Evolutionary conservation across 2,329 filamentous ascomycete species (phyloP), one percentile per base, ranked within the genome.

Genomic region (Colletotrichum sp.): DNA sequence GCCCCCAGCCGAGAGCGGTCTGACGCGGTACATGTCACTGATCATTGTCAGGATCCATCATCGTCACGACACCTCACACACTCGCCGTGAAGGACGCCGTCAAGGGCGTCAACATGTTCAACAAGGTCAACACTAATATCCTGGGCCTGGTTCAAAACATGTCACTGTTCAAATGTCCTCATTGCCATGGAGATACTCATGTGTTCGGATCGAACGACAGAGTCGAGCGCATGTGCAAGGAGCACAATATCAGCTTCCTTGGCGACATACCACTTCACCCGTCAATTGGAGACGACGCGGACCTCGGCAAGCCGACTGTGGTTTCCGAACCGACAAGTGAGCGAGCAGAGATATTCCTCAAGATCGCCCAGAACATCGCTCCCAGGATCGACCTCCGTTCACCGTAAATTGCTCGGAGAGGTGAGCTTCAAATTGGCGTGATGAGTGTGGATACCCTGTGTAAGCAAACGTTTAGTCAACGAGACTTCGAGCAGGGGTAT

Each of bases 111-210:
- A 94, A 95, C 80, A 96, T 99, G 92, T 98, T 98, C 85, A 92
- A 93, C 80, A 96, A 95, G 80, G 94, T 98, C 80, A 88, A 94
- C 71, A 92, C 98, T 8, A 93, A 94, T 66, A 90, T 97, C 39
- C 87, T 98, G 3, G 97, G 97, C 3, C 92, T 98, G 85, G 93
- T 99, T 22, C 94, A 97, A 82, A 98, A 98, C 82, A 98, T 98
- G 96, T 93, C 93, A 9, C 89, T 95, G 48, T 98, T 98, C 82
- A 91, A 89, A 5, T 98, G 96, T 79, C 95, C 95, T 1, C 90
- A 93, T 79, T 98, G 96, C 81, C 89, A 91, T 8, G 89, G 91
- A n/a, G 89, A 93, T 79, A 95, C 93, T 5, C 92, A 91, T 77
- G 92, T 98, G 27, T 97, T 98, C 82, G 94, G 94, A 3, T 89